Conservation (phyloP, 2,329 filamentous ascomycete species). For the Claviceps sp. region DNA sequence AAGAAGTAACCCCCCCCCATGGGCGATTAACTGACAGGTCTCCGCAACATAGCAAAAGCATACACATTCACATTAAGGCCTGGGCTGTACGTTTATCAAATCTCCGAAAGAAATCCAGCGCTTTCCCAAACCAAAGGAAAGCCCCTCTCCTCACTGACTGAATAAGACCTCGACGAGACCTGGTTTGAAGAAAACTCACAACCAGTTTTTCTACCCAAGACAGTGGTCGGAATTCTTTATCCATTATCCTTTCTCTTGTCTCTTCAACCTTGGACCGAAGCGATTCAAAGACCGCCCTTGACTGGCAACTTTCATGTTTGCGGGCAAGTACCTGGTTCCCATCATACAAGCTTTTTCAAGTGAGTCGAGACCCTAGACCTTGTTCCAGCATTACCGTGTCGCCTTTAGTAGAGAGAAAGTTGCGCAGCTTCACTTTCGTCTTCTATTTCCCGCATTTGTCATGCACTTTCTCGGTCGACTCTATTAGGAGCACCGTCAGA, state of each 20-base stretch:
- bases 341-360: slow-evolving; percentile 46
- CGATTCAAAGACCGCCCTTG: slow-evolving; percentile 11
- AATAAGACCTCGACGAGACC: slow-evolving; percentile 26
- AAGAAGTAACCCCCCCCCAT: slow-evolving; percentile 17
- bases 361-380: slow-evolving; percentile 30
- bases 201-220: slow-evolving; percentile 23
- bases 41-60: slow-evolving; percentile 18
- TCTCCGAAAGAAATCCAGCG: slow-evolving; percentile 22
- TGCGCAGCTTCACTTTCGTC: background rate
- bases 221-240: slow-evolving; percentile 24
- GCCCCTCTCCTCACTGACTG: slow-evolving; percentile 15
- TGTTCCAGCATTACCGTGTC: slow-evolving; percentile 14
- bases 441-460: background rate
- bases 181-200: slow-evolving; percentile 20
- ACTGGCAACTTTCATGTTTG: slow-evolving; percentile 41
- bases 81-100: slow-evolving; percentile 21
- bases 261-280: slow-evolving; percentile 15
- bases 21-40: slow-evolving; percentile 19
- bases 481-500: slow-evolving; percentile 11
- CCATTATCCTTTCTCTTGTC: slow-evolving; percentile 20
- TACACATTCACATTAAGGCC: slow-evolving; percentile 16
- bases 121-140: slow-evolving; percentile 14
- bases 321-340: slow-evolving; percentile 40
- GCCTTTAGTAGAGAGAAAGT: background rate
- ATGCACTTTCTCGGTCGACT: background rate